phyloP scores from a whole-genome alignment of 2,329 filamentous ascomycete genomes.

The Fusarium veterinarium region DNA sequence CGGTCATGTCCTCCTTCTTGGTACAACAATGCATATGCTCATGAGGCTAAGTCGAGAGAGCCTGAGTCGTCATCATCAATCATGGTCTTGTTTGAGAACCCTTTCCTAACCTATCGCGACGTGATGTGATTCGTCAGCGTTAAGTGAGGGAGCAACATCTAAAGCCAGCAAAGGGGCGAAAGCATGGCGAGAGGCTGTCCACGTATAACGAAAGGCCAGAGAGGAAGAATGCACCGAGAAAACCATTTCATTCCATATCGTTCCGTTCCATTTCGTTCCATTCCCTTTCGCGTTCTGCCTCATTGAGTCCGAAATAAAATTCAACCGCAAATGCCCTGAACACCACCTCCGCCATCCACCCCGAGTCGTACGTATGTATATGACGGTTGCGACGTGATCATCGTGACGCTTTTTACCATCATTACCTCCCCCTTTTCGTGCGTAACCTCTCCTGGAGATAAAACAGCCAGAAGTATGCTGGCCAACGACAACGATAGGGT shows the following conservation, averaged over 20 bases:
- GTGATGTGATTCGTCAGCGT: slow-evolving; percentile 12
- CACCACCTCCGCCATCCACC: slow-evolving; percentile 31
- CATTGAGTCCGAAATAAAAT: slow-evolving; percentile 30
- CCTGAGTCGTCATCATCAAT: slow-evolving; percentile 33
- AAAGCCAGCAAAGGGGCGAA: slow-evolving; percentile 34
- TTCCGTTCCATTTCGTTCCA: slow-evolving; percentile 1
- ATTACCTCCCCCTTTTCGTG: slow-evolving; percentile 23
- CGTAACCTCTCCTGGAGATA: slow-evolving; percentile 26
- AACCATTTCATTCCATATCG: slow-evolving; percentile 3
- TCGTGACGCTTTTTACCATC: slow-evolving; percentile 31
- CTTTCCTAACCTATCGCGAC: slow-evolving; percentile 22
- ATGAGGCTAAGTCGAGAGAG: slow-evolving; percentile 13
- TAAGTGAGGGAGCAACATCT: slow-evolving; percentile 27
- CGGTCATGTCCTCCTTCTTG: slow-evolving; percentile 12
- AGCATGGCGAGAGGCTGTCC: slow-evolving; percentile 36
- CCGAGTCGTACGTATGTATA: slow-evolving; percentile 28
- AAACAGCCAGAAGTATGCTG: slow-evolving; percentile 37
- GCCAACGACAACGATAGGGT: slow-evolving; percentile 25
- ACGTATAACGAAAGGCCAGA: slow-evolving; percentile 21
- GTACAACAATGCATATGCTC: slow-evolving; percentile 26
- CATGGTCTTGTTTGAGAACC: slow-evolving; percentile 33
- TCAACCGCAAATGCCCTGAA: slow-evolving; percentile 30
- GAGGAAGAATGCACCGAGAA: slow-evolving; percentile 27
- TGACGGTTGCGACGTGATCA: slow-evolving; percentile 20
- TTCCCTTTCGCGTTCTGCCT: slow-evolving; percentile 32